Conservation (phyloP, 2,329 filamentous ascomycete genomes). For the Fusarium sp. region DNA sequence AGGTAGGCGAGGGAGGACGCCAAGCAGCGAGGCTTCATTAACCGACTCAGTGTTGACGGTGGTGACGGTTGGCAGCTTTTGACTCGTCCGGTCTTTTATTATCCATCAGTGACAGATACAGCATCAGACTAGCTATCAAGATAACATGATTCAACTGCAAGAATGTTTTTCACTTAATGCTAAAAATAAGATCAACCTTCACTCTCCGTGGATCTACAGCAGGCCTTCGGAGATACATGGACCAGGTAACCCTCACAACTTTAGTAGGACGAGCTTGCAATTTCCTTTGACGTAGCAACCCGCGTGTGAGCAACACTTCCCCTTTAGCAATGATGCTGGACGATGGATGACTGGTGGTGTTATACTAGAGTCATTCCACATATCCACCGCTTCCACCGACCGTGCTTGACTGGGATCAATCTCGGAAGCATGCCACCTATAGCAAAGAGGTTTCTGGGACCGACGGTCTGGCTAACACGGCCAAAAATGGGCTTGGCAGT, state of each 20-base stretch:
- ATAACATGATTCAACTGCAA: background rate
- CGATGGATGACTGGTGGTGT: constrained; percentile 19
- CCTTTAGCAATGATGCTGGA: constrained; percentile 25
- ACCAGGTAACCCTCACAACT: constrained; percentile 5
- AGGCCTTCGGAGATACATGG: constrained; percentile 25
- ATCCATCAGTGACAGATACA: background rate
- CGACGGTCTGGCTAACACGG: constrained; percentile 15
- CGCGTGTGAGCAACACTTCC: constrained; percentile 8
- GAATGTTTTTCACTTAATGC: constrained; percentile 5
- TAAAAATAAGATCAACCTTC: constrained; percentile 37
- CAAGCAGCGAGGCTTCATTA: background rate
- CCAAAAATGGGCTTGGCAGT: constrained; percentile 31
- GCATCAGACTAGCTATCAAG: background rate
- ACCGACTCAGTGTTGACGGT: background rate
- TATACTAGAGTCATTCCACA: constrained; percentile 20
- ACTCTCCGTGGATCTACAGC: constrained; percentile 27
- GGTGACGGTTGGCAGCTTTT: background rate
- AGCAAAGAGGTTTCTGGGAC: constrained; percentile 10
- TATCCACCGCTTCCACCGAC: constrained; percentile 44
- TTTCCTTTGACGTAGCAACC: too few relatives aligned
- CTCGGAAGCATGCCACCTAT: constrained; percentile 30
- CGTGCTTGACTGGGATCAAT: constrained; percentile 25
- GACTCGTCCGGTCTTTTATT: background rate
- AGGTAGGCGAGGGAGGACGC: background rate
- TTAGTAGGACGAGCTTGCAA: background rate